phyloP scores from a whole-genome alignment of 1,139 yeast genomes.

The Starmera stellimalicola region DNA sequence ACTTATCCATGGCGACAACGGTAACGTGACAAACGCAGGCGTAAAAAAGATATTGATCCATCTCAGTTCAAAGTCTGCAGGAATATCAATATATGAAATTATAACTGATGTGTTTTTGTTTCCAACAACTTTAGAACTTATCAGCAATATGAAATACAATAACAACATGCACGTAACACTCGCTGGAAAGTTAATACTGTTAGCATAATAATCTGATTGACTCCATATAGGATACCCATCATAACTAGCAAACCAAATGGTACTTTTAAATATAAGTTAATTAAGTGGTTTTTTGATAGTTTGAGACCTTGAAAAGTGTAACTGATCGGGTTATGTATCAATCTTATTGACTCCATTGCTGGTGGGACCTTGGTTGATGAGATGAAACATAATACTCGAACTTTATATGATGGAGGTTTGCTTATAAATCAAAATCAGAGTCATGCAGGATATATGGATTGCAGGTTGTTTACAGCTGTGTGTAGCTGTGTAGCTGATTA shows the following conservation, averaged over 20 bases:
- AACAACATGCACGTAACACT: conserved; percentile 71
- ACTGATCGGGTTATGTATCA: too few relatives aligned
- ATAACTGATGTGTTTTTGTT: conserved; percentile 32
- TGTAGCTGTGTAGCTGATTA: too few relatives aligned
- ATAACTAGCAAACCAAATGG: conserved; percentile 30
- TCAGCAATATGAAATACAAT: conserved; percentile 40
- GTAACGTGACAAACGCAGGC: conserved; percentile 66
- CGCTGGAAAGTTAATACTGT: conserved; percentile 57
- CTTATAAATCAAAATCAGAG: too few relatives aligned
- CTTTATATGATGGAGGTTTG: too few relatives aligned
- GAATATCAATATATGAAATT: conserved; percentile 44
- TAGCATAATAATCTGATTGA: conserved; percentile 39
- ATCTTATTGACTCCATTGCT: too few relatives aligned
- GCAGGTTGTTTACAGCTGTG: too few relatives aligned
- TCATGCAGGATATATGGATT: too few relatives aligned
- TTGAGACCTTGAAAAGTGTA: too few relatives aligned
- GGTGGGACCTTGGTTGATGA: too few relatives aligned
- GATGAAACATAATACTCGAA: too few relatives aligned
- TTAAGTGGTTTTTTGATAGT: conserved; percentile 13
- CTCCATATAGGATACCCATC: conserved; percentile 47
- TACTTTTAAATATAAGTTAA: conserved; percentile 24
- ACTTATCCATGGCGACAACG: conserved; percentile 53
- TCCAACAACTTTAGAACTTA: conserved; percentile 26
- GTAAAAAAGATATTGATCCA: conserved; percentile 78
- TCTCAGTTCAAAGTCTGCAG: conserved; percentile 58